Base-by-base conservation (phyloP, 2,329 filamentous ascomycete species). In the Mycosphaerella sp. region DNA sequence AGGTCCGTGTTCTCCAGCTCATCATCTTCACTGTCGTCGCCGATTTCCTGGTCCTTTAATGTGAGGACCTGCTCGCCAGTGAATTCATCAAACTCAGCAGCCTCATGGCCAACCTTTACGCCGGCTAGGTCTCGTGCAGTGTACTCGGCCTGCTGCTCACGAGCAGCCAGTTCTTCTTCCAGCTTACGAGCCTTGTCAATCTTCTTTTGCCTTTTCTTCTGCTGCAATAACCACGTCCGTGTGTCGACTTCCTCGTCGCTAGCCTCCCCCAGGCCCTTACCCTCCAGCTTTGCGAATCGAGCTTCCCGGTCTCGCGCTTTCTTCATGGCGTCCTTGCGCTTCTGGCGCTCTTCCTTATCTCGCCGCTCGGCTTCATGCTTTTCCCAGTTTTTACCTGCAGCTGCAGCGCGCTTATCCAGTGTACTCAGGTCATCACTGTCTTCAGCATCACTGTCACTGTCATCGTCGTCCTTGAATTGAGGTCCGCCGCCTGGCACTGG, bases 151-250 rank as follows among this genome's bases (percentile, higher is more conserved):
- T 79, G 80, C 8, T 79, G 79, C 60, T 77, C 74, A 4, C 86
- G 84, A 54, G 88, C 87, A 8, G 84, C 87, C 41, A 89, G 73
- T 67, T 96, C 89, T 64, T 87, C 82, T 54, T 89, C 87, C 47
- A 80, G 69, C 65, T 77, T 78, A 59, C 86, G 80, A 27, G 84
- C 82, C 66, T 80, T 79, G 59, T 82, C 86, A 35, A 97, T 90
- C 71, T 90, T 87, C 77, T 89, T 95, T 69, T 95, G 89, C 45
- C 90, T 79, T 75, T 95, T 97, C 77, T 95, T 97, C 68, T 91
- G 85, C 53, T 85, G 85, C 61, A 86, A 81, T 54, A 98, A 70
- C 93, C 93, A 98, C 1, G 86, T 77, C 67, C 87, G 87, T 12
- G 91, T 87, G 67, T 95, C 88, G 21, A 86, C 61, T 41, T 66